Base-by-base conservation (phyloP, 2,329 filamentous ascomycete genomes). In the Tolypocladium ovalisporum region DNA sequence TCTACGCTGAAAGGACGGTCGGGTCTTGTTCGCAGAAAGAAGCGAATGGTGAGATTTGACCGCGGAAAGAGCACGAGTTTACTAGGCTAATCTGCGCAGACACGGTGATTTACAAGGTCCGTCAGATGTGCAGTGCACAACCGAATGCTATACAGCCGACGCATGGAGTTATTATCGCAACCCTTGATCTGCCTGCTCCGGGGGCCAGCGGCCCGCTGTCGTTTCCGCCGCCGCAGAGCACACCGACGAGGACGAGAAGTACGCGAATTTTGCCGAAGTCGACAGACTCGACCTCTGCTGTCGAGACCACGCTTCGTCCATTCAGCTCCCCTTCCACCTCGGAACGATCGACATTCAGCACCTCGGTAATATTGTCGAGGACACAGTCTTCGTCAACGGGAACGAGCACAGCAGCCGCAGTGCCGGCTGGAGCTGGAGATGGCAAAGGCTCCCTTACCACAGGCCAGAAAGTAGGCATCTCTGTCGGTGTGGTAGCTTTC, bases 91-190 rank as follows among this genome's bases (percentile, higher is more conserved):
- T 17, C 4, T 39, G 4, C 19, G 12, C 36, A 42, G 76, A 69
- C 13, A 58, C 65, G 10, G 70, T 73, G 35, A 75, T 79, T 3
- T 71, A 79, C 56, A 73, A 71, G 58, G 82, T 80, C n/a, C 81
- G 80, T 62, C 65, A 70, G 27, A 83, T 90, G 72, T 90, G 87
- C 64, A 66, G 69, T 42, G 75, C 73, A 5, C 68, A 82, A 58
- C 64, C 70, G 3, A 71, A 70, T 54, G 82, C 84, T 7, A 71
- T 80, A 35, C 70, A 75, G n/a, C 80, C 80, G 56, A 87, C 84
- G 7, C 82, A 85, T 66, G 67, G 72, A 24, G 79, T 78, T 27
- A 77, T 87, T 54, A 80, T 80, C 34, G 83, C 82, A 27, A 85
- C 83, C 0, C 64, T 85, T 32, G 67, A 80, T 42, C 61, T 69